These are phyloP conservation scores for Lasiodiplodia hormozganensis DNA, from an alignment of 2,329 filamentous ascomycete species.

Conservation along the genomic window DNA sequence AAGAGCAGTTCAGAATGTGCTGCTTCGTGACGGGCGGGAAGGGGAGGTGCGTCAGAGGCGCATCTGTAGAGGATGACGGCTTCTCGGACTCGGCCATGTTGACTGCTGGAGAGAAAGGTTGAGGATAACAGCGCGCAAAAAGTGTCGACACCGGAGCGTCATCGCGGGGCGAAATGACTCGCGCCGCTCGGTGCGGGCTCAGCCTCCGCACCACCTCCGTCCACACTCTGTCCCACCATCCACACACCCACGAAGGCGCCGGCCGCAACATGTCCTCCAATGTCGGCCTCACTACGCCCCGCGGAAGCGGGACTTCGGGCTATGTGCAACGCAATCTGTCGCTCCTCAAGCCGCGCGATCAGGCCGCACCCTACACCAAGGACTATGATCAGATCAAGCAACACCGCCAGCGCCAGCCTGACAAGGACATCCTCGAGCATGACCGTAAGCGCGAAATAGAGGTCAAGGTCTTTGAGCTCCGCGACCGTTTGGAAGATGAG, in stretches of 20 bases:
- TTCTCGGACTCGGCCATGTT: slow-evolving; percentile 16
- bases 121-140: neutral
- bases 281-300: slow-evolving; percentile 91
- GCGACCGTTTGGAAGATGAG: slow-evolving; percentile 91
- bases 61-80: neutral
- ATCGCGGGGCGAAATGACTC: slow-evolving; percentile 30
- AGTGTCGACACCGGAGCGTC: slow-evolving; percentile 6
- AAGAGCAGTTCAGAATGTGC: slow-evolving; percentile 94
- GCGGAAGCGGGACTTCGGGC: slow-evolving; percentile 94
- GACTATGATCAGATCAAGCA: slow-evolving; percentile 73
- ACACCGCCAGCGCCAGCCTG: slow-evolving; percentile 82
- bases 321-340: slow-evolving; percentile 97
- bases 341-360: slow-evolving; percentile 83
- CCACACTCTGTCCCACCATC: neutral
- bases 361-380: slow-evolving; percentile 76
- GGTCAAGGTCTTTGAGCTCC: slow-evolving; percentile 88
- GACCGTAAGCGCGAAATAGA: slow-evolving; percentile 91
- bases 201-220: slow-evolving; percentile 9
- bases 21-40: slow-evolving; percentile 85
- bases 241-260: slow-evolving; percentile 14
- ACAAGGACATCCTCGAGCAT: slow-evolving; percentile 92
- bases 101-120: neutral
- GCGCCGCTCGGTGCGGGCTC: neutral
- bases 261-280: slow-evolving; percentile 83
- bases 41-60: slow-evolving; percentile 54